A percentile compares a stretch with the other conserved stretches of the same genome.
Conservation (phyloP, 331 rosid genomes). For the Pyracantha coccinea region DNA sequence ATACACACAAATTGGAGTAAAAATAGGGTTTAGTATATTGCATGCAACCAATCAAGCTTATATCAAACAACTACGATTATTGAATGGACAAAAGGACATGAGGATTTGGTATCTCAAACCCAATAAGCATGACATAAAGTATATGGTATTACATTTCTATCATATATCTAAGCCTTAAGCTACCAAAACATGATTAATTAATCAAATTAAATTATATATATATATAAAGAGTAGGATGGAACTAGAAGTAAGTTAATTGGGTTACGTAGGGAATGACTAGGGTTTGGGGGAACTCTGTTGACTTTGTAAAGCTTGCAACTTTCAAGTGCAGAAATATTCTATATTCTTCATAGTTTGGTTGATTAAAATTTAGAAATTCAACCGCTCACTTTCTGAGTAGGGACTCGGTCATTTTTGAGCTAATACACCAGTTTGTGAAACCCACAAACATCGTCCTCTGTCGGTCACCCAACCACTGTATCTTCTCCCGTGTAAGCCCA, state of each 20-base stretch:
- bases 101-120: constrained; percentile 62
- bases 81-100: constrained; percentile 39
- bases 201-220: no score
- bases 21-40: constrained; percentile 12
- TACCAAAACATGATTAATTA: neutral
- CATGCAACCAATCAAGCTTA: constrained; percentile 33
- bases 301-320: constrained; percentile 33
- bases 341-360: neutral
- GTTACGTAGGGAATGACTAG: constrained; percentile 48
- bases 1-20: constrained; percentile 26
- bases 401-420: constrained; percentile 26
- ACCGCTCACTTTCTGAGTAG: constrained; percentile 40
- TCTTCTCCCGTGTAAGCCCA: constrained; percentile 24
- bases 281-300: constrained; percentile 31
- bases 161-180: neutral
- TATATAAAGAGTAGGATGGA: neutral
- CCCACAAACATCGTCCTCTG: constrained; percentile 18
- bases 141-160: neutral
- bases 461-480: constrained; percentile 51
- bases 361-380: constrained; percentile 19
- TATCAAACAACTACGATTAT: neutral
- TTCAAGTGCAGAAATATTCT: neutral
- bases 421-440: constrained; percentile 36
- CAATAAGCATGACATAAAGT: constrained; percentile 20
- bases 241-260: neutral